phyloP scores from a whole-genome alignment of 495 filamentous ascomycete species.

The Penicillium odoratum region DNA sequence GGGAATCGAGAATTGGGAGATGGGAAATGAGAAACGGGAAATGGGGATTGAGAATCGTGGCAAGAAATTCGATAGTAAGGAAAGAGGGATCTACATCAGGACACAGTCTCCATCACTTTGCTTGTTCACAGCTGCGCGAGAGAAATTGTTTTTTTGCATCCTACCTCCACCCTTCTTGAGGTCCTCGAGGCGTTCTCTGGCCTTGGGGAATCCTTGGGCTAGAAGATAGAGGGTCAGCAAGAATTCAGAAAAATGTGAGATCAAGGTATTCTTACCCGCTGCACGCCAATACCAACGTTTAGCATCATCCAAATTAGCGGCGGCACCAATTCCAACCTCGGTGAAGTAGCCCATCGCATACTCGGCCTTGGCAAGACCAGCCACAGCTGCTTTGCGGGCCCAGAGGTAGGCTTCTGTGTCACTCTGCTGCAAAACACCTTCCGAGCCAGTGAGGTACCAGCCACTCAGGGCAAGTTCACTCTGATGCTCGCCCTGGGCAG shows the following conservation, averaged over 20 bases:
- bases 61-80: not conserved
- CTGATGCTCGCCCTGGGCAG: slow-evolving; percentile 92
- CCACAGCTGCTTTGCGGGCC: slow-evolving; percentile 87
- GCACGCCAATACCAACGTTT: slow-evolving; percentile 98
- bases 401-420: slow-evolving; percentile 97
- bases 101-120: slow-evolving; percentile 81
- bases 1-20: not conserved
- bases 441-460: slow-evolving; percentile 93
- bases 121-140: slow-evolving; percentile 78
- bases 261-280: slow-evolving; percentile 72
- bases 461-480: slow-evolving; percentile 88
- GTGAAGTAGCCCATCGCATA: slow-evolving; percentile 99
- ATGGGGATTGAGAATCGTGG: not conserved
- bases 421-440: slow-evolving; percentile 84
- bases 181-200: slow-evolving; percentile 87
- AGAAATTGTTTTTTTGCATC: slow-evolving; percentile 74
- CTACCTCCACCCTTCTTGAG: slow-evolving; percentile 75
- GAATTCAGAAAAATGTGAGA: not conserved
- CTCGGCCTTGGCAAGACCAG: slow-evolving; percentile 85
- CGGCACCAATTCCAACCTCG: slow-evolving; percentile 89
- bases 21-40: slow-evolving; percentile 6
- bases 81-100: slow-evolving; percentile 61
- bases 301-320: slow-evolving; percentile 85
- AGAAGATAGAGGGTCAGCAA: slow-evolving; percentile 1
- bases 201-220: slow-evolving; percentile 95